Evolutionary conservation across 148 eudicot genomes (phyloP).

Genomic region (Silene conica): DNA sequence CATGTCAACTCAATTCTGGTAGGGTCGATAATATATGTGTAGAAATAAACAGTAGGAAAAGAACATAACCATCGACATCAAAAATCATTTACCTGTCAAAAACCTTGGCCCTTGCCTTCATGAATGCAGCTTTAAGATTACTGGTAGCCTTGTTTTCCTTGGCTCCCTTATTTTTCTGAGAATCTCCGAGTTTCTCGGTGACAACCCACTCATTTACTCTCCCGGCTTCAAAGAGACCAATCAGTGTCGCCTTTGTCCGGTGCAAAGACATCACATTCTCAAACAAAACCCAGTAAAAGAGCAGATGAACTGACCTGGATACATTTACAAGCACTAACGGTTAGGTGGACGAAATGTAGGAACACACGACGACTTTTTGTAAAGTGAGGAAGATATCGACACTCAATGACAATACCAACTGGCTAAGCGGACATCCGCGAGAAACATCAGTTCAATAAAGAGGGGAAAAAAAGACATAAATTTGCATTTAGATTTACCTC

Average conservation of each 20-base stretch:
- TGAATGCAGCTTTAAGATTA: conserved; percentile 35
- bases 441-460: too few species aligned
- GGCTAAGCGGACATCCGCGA: too few species aligned
- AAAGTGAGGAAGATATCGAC: too few species aligned
- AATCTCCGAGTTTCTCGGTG: conserved; percentile 93
- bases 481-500: conserved; percentile 40
- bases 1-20: background rate
- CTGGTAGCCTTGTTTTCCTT: conserved; percentile 30
- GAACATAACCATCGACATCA: background rate
- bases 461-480: background rate
- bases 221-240: conserved; percentile 78
- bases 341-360: background rate
- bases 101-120: conserved; percentile 48
- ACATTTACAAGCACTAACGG: background rate
- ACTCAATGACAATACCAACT: too few species aligned
- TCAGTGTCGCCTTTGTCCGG: conserved; percentile 88
- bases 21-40: background rate
- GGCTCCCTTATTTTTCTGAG: conserved; percentile 53
- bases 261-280: conserved; percentile 99
- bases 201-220: conserved; percentile 98
- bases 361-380: too few species aligned
- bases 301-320: conserved; percentile 76
- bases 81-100: conserved; percentile 57
- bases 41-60: background rate
- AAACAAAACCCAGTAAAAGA: conserved; percentile 91